Evolutionary conservation across 495 filamentous ascomycete genomes (phyloP).

Genomic region (Aspergillus sclerotiicarbonarius): DNA sequence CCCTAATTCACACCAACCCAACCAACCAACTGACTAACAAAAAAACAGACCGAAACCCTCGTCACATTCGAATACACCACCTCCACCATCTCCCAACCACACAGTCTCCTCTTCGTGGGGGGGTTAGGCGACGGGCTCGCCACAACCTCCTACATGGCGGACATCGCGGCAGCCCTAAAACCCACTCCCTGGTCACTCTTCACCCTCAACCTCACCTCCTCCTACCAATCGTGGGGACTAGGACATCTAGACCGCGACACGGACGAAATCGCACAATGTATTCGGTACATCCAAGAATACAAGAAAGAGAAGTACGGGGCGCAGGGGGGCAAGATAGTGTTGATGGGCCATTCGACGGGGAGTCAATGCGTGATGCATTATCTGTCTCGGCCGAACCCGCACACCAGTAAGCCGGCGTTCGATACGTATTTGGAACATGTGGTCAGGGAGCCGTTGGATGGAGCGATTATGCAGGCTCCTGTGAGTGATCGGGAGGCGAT

Average conservation of each 20-base stretch:
- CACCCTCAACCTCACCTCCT: slow-evolving; percentile 58
- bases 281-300: slow-evolving; percentile 64
- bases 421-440: slow-evolving; percentile 30
- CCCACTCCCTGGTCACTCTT: slow-evolving; percentile 60
- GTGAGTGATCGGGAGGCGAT: slow-evolving; percentile 77
- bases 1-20: too few species aligned
- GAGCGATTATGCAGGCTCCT: slow-evolving; percentile 78
- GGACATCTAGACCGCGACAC: slow-evolving; percentile 67
- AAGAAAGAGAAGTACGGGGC: slow-evolving; percentile 33
- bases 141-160: slow-evolving; percentile 59
- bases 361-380: slow-evolving; percentile 85
- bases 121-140: slow-evolving; percentile 80
- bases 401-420: slow-evolving; percentile 29
- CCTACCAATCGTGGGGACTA: slow-evolving; percentile 72
- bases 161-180: slow-evolving; percentile 53
- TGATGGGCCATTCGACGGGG: slow-evolving; percentile 85
- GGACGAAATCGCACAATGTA: slow-evolving; percentile 65
- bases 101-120: slow-evolving; percentile 77
- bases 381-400: slow-evolving; percentile 40
- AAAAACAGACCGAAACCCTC: slow-evolving; percentile 42
- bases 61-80: slow-evolving; percentile 46
- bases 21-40: background rate
- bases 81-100: slow-evolving; percentile 35
- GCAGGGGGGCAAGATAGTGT: slow-evolving; percentile 57
- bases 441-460: slow-evolving; percentile 54